A percentile compares a stretch with the other conserved stretches of the same genome.
phyloP scores from a whole-genome alignment of 805 yeast species.

The Lachancea waltii region DNA sequence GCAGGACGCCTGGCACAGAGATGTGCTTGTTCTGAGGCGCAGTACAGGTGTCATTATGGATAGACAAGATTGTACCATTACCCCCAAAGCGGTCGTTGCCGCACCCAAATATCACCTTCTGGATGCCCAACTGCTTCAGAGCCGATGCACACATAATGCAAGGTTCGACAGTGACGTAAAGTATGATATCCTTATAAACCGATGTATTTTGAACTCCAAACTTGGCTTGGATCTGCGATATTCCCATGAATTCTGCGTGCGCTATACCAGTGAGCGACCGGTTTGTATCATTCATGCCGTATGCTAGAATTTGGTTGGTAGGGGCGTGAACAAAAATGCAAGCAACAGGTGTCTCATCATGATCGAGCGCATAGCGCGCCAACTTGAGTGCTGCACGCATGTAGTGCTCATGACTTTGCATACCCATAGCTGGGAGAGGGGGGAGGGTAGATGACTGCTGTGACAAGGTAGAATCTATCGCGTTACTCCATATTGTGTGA shows the following conservation, averaged over 20 bases:
- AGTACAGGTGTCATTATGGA: constrained; percentile 42
- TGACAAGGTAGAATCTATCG: background rate
- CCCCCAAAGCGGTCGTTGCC: constrained; percentile 96
- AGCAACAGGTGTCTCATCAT: constrained; percentile 81
- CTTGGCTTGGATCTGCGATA: constrained; percentile 43
- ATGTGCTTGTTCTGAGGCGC: constrained; percentile 33
- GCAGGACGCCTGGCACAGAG: constrained; percentile 68
- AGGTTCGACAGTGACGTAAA: constrained; percentile 96
- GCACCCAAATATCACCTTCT: constrained; percentile 79
- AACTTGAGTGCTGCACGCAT: constrained; percentile 49
- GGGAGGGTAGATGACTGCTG: background rate
- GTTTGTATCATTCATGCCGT: constrained; percentile 84
- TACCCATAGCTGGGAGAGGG: constrained; percentile 1
- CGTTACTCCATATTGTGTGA: background rate
- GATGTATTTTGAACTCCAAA: constrained; percentile 17
- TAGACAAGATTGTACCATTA: constrained; percentile 74
- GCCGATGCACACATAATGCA: constrained; percentile 98
- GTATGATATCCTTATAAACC: constrained; percentile 49
- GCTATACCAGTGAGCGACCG: constrained; percentile 76
- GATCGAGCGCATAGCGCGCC: constrained; percentile 57
- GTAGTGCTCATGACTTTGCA: constrained; percentile 22
- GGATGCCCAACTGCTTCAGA: constrained; percentile 68
- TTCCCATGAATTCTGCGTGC: constrained; percentile 89
- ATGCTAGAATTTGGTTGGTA: constrained; percentile 49
- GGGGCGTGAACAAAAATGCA: constrained; percentile 55